Percentiles rank a stretch among this genome's conserved stretches.
phyloP scores from a whole-genome alignment of 2,329 filamentous ascomycete genomes.

The Bipolaris zeicola region DNA sequence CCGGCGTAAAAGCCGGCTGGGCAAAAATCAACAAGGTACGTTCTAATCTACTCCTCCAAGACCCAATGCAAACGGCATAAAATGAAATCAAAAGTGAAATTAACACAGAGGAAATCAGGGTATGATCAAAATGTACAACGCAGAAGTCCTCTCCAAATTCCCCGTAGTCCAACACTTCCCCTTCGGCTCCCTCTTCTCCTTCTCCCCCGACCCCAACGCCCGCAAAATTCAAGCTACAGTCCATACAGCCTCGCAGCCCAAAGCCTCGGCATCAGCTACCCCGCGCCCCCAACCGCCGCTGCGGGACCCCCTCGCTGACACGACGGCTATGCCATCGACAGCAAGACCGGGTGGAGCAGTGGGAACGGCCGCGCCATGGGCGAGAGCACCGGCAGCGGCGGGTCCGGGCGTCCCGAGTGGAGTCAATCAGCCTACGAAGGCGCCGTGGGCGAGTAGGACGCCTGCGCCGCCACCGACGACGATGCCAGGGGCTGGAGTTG shows the following conservation, averaged over 20 bases:
- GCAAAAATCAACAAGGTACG: slow-evolving; percentile 83
- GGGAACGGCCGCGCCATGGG: slow-evolving; percentile 36
- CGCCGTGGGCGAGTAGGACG: slow-evolving; percentile 31
- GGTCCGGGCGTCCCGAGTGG: slow-evolving; percentile 28
- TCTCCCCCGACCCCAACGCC: slow-evolving; percentile 54
- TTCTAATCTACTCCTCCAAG: too few species aligned
- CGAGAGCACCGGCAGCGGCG: not conserved
- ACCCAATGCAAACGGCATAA: too few species aligned
- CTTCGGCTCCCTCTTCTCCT: slow-evolving; percentile 57
- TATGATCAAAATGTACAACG: slow-evolving; percentile 99
- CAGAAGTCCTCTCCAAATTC: slow-evolving; percentile 94
- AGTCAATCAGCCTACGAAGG: slow-evolving; percentile 42
- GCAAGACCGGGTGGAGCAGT: slow-evolving; percentile 14
- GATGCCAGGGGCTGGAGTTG: slow-evolving; percentile 20
- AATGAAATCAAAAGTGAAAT: not conserved
- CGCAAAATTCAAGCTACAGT: slow-evolving; percentile 37
- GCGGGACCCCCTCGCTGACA: slow-evolving; percentile 34
- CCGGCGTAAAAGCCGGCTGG: slow-evolving; percentile 87
- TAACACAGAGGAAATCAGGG: slow-evolving; percentile 58
- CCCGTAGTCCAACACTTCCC: slow-evolving; percentile 94
- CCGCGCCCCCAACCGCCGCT: slow-evolving; percentile 29
- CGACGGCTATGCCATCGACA: slow-evolving; percentile 12
- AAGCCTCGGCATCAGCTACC: slow-evolving; percentile 24
- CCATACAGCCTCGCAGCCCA: slow-evolving; percentile 47
- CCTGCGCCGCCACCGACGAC: slow-evolving; percentile 24